These are phyloP conservation scores for Brassica carinata DNA, from an alignment of 345 rosid genomes.

Conservation along the genomic window DNA sequence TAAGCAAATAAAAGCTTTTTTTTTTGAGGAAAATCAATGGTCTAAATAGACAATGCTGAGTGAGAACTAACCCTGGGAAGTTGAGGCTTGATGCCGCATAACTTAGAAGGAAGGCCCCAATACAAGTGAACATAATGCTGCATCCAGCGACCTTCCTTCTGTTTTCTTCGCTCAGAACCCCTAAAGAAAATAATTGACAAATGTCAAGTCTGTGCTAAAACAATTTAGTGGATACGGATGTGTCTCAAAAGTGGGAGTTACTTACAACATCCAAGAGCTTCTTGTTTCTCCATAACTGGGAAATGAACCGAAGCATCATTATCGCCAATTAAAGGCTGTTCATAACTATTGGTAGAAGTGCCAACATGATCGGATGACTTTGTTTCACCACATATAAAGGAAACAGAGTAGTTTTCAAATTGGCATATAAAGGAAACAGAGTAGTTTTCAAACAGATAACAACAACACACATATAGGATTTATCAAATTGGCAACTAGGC, in stretches of 20 bases:
- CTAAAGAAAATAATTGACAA: constrained; percentile 37
- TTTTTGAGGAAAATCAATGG: constrained; percentile 15
- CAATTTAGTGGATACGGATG: neutral
- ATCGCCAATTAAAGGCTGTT: constrained; percentile 50
- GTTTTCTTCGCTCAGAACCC: constrained; percentile 50
- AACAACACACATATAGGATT: too few relatives aligned
- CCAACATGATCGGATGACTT: constrained; percentile 20
- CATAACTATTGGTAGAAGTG: constrained; percentile 34
- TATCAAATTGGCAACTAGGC: too few relatives aligned
- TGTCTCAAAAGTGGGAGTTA: constrained; percentile 18
- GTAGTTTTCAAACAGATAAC: too few relatives aligned
- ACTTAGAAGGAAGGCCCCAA: constrained; percentile 74
- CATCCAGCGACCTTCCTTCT: constrained; percentile 87
- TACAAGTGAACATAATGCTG: constrained; percentile 76
- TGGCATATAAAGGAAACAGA: too few relatives aligned
- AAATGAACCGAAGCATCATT: neutral
- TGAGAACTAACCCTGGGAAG: constrained; percentile 66
- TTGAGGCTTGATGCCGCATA: constrained; percentile 57
- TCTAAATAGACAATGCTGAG: neutral
- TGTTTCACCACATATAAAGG: constrained; percentile 41
- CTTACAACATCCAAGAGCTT: constrained; percentile 57
- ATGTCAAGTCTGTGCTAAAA: neutral
- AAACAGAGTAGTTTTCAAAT: constrained; percentile 59
- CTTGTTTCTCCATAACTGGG: constrained; percentile 43
- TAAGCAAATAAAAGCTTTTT: neutral